Percentiles rank a stretch among this genome's conserved stretches.
Conservation (phyloP, 208 protist species). For the Leishmania aethiopica region DNA sequence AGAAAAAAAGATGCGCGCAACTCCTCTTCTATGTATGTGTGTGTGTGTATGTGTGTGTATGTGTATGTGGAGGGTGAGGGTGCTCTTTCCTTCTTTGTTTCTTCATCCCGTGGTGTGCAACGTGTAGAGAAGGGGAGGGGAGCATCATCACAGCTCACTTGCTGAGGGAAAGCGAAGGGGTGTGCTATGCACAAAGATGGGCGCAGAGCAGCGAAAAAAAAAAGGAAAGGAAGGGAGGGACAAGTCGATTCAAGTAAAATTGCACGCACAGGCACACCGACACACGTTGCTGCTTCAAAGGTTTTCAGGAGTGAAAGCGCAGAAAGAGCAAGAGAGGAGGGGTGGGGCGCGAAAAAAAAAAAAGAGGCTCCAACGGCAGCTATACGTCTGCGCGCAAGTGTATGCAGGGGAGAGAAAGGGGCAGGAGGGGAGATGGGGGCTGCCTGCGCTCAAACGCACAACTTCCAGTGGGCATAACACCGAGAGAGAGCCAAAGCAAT, state of each 20-base stretch:
- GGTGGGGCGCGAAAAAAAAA: not conserved
- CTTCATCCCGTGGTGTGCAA: not conserved
- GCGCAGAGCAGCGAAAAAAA: not conserved
- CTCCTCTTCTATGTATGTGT: not conserved
- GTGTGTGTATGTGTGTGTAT: not conserved
- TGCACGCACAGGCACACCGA: not conserved
- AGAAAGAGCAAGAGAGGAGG: not conserved
- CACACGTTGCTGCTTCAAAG: not conserved
- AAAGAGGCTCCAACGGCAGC: conserved; percentile 1
- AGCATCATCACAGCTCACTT: not conserved
- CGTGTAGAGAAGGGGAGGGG: not conserved
- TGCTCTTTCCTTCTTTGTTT: not conserved
- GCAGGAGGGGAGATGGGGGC: not conserved
- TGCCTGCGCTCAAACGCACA: not conserved
- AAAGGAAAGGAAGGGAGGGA: not conserved
- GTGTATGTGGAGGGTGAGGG: not conserved
- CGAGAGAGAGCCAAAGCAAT: not conserved
- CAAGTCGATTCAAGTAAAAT: not conserved
- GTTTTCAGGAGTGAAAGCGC: not conserved
- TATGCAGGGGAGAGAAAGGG: not conserved
- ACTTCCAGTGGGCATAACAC: not conserved
- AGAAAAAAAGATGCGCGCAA: not conserved
- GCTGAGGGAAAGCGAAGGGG: not conserved
- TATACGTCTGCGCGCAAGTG: not conserved
- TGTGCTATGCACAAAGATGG: not conserved